A percentile compares a stretch with the other conserved stretches of the same genome.
phyloP scores from a whole-genome alignment of 129 eudicot genomes.

The Lactuca saligna region DNA sequence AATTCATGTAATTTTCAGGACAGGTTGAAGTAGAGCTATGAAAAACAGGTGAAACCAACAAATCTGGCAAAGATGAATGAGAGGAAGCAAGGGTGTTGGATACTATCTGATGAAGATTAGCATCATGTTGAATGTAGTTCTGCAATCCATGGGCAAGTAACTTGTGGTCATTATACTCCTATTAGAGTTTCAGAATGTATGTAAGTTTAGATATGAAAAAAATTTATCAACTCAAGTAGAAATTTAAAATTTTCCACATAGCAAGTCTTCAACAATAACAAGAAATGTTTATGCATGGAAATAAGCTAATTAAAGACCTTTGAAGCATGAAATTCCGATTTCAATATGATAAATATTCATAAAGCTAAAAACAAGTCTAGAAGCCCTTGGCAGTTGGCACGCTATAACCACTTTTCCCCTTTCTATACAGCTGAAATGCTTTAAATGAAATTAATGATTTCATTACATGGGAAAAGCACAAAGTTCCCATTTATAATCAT shows the following conservation, averaged over 20 bases:
- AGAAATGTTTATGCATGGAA: conserved; percentile 2
- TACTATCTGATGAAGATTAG: conserved; percentile 30
- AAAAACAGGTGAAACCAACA: conserved; percentile 32
- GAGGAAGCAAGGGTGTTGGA: conserved; percentile 16
- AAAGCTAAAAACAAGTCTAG: conserved; percentile 9
- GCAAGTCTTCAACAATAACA: neutral
- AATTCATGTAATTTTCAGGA: conserved; percentile 26
- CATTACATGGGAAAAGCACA: conserved; percentile 20
- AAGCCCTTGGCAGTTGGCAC: conserved; percentile 12
- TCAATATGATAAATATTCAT: conserved; percentile 11
- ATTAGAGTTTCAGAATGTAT: conserved; percentile 14
- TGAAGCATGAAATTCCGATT: conserved; percentile 11
- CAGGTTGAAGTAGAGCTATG: conserved; percentile 7
- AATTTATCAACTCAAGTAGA: neutral
- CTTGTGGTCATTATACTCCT: conserved; percentile 28
- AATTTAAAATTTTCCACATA: conserved; percentile 14
- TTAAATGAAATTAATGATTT: neutral
- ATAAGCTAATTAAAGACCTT: neutral
- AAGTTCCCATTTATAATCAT: conserved; percentile 9
- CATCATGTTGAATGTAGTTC: conserved; percentile 23
- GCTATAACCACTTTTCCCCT: conserved; percentile 22
- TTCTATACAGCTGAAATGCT: neutral
- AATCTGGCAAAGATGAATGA: conserved; percentile 25
- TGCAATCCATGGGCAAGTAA: conserved; percentile 29
- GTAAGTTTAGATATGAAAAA: conserved; percentile 16